Evolutionary conservation across 2,329 filamentous ascomycete genomes (phyloP).

Genomic region (Harringtonia lauricola): DNA sequence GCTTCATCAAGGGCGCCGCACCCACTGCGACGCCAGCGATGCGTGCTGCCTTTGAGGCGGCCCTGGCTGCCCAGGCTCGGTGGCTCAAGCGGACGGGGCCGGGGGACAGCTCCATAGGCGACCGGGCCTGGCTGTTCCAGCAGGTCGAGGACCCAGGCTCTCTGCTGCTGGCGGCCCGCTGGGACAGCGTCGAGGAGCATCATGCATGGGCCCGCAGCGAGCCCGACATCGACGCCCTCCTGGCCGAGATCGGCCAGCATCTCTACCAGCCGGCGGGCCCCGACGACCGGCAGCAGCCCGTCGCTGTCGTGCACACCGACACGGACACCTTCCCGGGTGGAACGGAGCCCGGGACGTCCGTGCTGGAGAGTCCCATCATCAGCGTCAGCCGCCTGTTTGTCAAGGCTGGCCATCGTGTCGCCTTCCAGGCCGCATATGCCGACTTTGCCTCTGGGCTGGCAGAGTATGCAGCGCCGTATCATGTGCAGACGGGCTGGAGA

Average conservation of each 20-base stretch:
- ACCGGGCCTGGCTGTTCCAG: too few relatives aligned
- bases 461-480: too few relatives aligned
- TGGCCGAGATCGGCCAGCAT: not conserved
- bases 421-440: constrained; percentile 20
- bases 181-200: constrained; percentile 31
- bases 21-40: too few relatives aligned
- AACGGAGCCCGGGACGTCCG: constrained; percentile 2
- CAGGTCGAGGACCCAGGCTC: constrained; percentile 23
- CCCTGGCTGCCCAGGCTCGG: too few relatives aligned
- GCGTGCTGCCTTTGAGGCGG: too few relatives aligned
- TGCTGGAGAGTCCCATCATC: constrained; percentile 23
- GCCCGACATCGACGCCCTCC: not conserved
- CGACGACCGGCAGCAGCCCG: constrained; percentile 11
- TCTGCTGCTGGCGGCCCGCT: constrained; percentile 31
- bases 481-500: too few relatives aligned
- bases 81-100: too few relatives aligned
- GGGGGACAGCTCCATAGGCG: too few relatives aligned
- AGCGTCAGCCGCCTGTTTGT: constrained; percentile 25
- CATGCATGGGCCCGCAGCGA: constrained; percentile 21
- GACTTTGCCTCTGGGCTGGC: too few relatives aligned
- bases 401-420: constrained; percentile 16
- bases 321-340: constrained; percentile 16
- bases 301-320: constrained; percentile 31
- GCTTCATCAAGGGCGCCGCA: too few relatives aligned
- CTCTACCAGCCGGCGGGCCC: not conserved